Conservation (phyloP, 352 stramenopile genomes). For the Pythium oligandrum region DNA sequence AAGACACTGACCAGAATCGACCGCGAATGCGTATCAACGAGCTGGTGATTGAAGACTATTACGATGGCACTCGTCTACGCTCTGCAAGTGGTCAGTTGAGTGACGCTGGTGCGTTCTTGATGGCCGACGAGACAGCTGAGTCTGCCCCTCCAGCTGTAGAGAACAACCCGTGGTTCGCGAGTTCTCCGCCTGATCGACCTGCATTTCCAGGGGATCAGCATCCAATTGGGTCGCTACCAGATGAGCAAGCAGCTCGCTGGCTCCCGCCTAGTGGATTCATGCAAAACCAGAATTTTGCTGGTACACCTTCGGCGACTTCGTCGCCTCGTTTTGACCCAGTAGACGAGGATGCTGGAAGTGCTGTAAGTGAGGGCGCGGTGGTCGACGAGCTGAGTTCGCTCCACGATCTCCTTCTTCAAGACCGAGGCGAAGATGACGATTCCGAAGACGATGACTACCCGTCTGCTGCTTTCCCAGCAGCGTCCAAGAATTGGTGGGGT, state of each 20-base stretch:
- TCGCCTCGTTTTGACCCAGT: conserved; percentile 40
- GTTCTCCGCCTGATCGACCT: conserved; percentile 1
- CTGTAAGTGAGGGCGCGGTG: neutral
- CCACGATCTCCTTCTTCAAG: neutral
- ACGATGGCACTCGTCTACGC: conserved; percentile 27
- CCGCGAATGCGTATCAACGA: conserved; percentile 68
- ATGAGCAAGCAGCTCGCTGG: conserved; percentile 67
- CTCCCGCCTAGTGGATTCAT: conserved; percentile 22
- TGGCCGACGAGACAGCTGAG: conserved; percentile 27
- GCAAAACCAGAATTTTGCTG: conserved; percentile 4
- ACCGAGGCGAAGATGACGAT: conserved; percentile 30
- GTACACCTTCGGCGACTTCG: conserved; percentile 12
- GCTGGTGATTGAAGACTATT: conserved; percentile 86
- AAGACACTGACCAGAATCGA: conserved; percentile 30
- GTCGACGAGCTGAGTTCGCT: conserved; percentile 1
- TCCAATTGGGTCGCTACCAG: conserved; percentile 30
- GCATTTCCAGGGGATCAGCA: conserved; percentile 14
- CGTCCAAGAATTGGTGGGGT: conserved; percentile 74
- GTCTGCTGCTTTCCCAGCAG: conserved; percentile 46
- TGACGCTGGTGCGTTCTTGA: conserved; percentile 50
- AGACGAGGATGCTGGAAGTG: conserved; percentile 27
- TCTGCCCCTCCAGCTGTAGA: conserved; percentile 1
- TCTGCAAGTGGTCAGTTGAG: neutral
- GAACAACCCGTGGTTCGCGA: conserved; percentile 68
- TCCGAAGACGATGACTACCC: conserved; percentile 35